phyloP scores from a whole-genome alignment of 169 alveolate species.

The Amoebophrya sp. region DNA sequence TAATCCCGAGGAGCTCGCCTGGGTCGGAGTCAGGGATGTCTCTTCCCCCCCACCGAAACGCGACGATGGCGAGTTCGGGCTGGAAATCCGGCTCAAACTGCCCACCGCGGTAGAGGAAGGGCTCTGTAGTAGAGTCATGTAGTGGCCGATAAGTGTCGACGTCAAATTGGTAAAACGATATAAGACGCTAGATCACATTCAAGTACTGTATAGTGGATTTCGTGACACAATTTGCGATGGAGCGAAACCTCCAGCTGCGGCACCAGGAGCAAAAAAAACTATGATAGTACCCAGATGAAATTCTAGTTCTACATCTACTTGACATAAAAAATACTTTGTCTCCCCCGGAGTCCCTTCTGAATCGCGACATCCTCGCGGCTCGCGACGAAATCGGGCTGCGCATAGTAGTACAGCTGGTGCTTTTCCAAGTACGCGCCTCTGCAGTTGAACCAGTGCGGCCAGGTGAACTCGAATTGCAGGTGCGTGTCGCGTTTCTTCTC shows the following conservation, averaged over 20 bases:
- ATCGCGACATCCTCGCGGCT: neutral
- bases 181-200: too few relatives aligned
- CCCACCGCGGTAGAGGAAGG: neutral
- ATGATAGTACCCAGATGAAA: too few relatives aligned
- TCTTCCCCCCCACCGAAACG: neutral
- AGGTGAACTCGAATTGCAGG: neutral
- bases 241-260: too few relatives aligned
- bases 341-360: neutral
- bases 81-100: neutral
- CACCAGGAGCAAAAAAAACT: too few relatives aligned
- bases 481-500: neutral
- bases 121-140: too few relatives aligned
- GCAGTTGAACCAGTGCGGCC: neutral
- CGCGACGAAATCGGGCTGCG: neutral
- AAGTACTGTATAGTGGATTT: too few relatives aligned
- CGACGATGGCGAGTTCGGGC: neutral
- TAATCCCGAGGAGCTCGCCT: neutral
- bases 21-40: neutral
- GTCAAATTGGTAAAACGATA: too few relatives aligned
- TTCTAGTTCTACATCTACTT: too few relatives aligned
- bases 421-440: neutral
- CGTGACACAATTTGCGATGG: too few relatives aligned
- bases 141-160: too few relatives aligned
- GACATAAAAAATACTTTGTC: neutral
- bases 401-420: neutral